A percentile compares a stretch with the other conserved stretches of the same genome.
Evolutionary conservation across 495 filamentous ascomycete species (phyloP).

Genomic region (Aspergillus heteromorphus): DNA sequence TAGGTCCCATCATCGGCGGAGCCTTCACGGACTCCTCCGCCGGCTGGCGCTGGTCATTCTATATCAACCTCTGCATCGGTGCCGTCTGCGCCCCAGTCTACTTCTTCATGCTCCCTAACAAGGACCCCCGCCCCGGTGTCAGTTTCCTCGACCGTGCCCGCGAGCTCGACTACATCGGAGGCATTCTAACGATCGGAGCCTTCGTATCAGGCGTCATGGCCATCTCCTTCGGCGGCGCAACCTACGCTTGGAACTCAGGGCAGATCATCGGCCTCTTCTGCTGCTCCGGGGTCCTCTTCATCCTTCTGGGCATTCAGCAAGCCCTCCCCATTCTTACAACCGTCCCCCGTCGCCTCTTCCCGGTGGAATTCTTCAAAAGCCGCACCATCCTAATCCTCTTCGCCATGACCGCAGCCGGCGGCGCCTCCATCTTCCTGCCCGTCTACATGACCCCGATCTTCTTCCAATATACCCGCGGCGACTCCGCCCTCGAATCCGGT

Average conservation of each 20-base stretch:
- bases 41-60: conserved; percentile 40
- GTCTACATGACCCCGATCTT: conserved; percentile 53
- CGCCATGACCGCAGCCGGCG: conserved; percentile 23
- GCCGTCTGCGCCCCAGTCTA: conserved; percentile 49
- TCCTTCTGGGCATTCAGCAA: conserved; percentile 38
- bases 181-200: conserved; percentile 22
- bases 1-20: conserved; percentile 39
- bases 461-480: conserved; percentile 53
- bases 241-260: background rate
- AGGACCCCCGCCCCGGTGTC: conserved; percentile 37
- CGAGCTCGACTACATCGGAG: conserved; percentile 28
- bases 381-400: conserved; percentile 39
- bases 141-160: conserved; percentile 29
- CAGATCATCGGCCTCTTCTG: background rate
- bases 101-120: conserved; percentile 46
- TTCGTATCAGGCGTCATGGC: conserved; percentile 21
- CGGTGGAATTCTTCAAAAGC: conserved; percentile 43
- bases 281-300: conserved; percentile 16
- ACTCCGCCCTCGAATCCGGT: conserved; percentile 44
- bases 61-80: conserved; percentile 52
- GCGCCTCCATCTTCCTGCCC: conserved; percentile 23
- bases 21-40: conserved; percentile 28
- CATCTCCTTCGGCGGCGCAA: conserved; percentile 17
- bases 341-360: conserved; percentile 40
- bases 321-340: conserved; percentile 39